These are phyloP conservation scores for Ormosia emarginata DNA, from an alignment of 306 rosid genomes.

Conservation along the genomic window DNA sequence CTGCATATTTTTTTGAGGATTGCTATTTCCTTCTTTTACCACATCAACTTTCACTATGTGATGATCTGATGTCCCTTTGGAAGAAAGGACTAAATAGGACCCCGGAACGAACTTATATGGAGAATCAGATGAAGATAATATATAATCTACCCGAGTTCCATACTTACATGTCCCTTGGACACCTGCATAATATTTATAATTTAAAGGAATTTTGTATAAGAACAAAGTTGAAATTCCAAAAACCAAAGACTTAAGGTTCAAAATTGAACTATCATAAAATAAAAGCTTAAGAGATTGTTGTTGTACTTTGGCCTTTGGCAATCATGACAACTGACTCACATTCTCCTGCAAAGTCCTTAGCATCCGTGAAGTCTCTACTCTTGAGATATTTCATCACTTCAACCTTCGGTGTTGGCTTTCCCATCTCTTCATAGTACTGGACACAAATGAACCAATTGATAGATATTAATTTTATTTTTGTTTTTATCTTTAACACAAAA, in stretches of 20 bases:
- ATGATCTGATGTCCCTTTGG: conserved; percentile 98
- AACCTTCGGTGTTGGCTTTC: conserved; percentile 82
- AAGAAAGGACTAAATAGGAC: conserved; percentile 85
- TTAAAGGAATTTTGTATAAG: neutral
- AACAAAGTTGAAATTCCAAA: neutral
- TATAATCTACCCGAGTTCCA: conserved; percentile 91
- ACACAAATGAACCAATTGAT: conserved; percentile 8
- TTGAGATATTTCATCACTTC: conserved; percentile 75
- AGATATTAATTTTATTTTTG: neutral
- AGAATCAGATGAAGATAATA: conserved; percentile 70
- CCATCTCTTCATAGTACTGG: conserved; percentile 82
- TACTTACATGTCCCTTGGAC: conserved; percentile 98
- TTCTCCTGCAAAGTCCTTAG: conserved; percentile 79
- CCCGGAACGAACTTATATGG: conserved; percentile 76
- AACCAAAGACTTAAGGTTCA: neutral
- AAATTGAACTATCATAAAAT: neutral
- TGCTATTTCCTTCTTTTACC: conserved; percentile 26
- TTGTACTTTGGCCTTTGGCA: conserved; percentile 96
- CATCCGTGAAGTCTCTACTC: conserved; percentile 69
- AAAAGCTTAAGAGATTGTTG: conserved; percentile 3
- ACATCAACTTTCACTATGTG: conserved; percentile 90
- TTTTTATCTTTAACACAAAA: conserved; percentile 22
- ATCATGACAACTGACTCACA: conserved; percentile 91
- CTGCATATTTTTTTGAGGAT: conserved; percentile 30
- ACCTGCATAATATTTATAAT: conserved; percentile 45